Evolutionary conservation across 345 rosid species (phyloP).

Genomic region (Melastoma malabathricum): DNA sequence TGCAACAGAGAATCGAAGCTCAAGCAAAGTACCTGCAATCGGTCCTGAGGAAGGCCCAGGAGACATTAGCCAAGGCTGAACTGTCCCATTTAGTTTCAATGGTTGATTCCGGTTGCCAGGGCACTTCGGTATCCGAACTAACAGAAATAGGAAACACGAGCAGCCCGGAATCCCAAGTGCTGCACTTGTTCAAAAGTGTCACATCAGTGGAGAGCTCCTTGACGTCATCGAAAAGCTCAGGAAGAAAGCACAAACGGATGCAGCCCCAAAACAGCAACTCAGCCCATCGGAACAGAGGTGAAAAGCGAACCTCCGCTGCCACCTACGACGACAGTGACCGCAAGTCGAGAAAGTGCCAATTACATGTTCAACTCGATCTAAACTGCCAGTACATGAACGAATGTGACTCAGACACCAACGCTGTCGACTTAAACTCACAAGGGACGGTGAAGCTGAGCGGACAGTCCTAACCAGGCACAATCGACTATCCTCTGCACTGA

Average conservation of each 20-base stretch:
- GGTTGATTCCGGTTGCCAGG: conserved; percentile 37
- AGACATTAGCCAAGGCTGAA: conserved; percentile 65
- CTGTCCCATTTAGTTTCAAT: conserved; percentile 59
- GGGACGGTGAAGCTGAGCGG: conserved; percentile 19
- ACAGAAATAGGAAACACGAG: conserved; percentile 34
- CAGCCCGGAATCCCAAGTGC: conserved; percentile 15
- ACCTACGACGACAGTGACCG: conserved; percentile 21
- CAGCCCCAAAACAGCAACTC: conserved; percentile 8
- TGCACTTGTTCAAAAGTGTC: conserved; percentile 21
- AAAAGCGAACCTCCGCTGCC: conserved; percentile 33
- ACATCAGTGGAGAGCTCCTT: conserved; percentile 76
- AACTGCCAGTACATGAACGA: conserved; percentile 37
- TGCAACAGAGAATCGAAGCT: conserved; percentile 93
- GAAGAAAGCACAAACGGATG: conserved; percentile 22
- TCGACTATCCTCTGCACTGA: too few relatives aligned
- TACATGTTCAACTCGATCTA: conserved; percentile 29
- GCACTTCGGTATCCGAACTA: conserved; percentile 53
- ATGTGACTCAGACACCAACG: conserved; percentile 18
- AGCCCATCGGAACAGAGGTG: conserved; percentile 9
- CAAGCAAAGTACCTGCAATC: conserved; percentile 90
- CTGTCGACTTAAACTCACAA: conserved; percentile 33
- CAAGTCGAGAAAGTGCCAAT: conserved; percentile 19
- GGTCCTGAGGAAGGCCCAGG: conserved; percentile 77
- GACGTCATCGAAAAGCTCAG: conserved; percentile 75
- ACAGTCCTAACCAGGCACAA: conserved; percentile 5